These are phyloP conservation scores for Stentor coeruleus DNA, from an alignment of 73 alveolate genomes.

Conservation along the genomic window DNA sequence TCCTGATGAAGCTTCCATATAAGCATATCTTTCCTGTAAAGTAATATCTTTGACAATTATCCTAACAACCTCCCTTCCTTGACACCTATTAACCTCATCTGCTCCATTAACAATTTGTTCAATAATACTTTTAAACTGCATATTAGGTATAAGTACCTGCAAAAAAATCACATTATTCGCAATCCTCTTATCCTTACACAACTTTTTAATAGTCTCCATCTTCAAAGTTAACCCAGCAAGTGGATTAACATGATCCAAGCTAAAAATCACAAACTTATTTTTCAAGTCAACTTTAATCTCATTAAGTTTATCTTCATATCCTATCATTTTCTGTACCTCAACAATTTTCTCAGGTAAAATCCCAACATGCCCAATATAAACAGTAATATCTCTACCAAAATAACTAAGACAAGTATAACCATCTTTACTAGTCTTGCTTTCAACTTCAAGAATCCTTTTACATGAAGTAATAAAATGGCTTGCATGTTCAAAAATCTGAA, in stretches of 20 bases:
- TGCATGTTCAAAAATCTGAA: slow-evolving; percentile 82
- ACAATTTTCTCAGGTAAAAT: slow-evolving; percentile 37
- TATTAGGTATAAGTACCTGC: slow-evolving; percentile 34
- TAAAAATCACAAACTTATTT: slow-evolving; percentile 37
- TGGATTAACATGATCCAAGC: slow-evolving; percentile 48
- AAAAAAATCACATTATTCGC: slow-evolving; percentile 7
- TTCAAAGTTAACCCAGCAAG: slow-evolving; percentile 48
- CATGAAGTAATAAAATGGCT: slow-evolving; percentile 67
- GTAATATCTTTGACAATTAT: slow-evolving; percentile 31
- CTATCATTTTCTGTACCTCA: slow-evolving; percentile 24
- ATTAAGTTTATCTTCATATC: background rate
- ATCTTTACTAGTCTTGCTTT: slow-evolving; percentile 62
- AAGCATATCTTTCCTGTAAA: slow-evolving; percentile 40
- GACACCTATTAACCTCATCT: no score
- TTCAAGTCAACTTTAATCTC: no score
- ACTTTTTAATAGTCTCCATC: slow-evolving; percentile 38
- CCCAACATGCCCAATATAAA: slow-evolving; percentile 77
- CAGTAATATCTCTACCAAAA: slow-evolving; percentile 69
- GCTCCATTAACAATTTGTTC: slow-evolving; percentile 28
- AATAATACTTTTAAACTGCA: no score
- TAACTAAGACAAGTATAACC: slow-evolving; percentile 66
- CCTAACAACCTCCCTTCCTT: slow-evolving; percentile 32
- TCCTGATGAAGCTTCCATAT: slow-evolving; percentile 43
- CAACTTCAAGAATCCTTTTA: slow-evolving; percentile 63
- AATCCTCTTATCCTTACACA: slow-evolving; percentile 26